These are phyloP conservation scores for Rugonectria rugulosa DNA, from an alignment of 2,329 filamentous ascomycete genomes.

Conservation along the genomic window DNA sequence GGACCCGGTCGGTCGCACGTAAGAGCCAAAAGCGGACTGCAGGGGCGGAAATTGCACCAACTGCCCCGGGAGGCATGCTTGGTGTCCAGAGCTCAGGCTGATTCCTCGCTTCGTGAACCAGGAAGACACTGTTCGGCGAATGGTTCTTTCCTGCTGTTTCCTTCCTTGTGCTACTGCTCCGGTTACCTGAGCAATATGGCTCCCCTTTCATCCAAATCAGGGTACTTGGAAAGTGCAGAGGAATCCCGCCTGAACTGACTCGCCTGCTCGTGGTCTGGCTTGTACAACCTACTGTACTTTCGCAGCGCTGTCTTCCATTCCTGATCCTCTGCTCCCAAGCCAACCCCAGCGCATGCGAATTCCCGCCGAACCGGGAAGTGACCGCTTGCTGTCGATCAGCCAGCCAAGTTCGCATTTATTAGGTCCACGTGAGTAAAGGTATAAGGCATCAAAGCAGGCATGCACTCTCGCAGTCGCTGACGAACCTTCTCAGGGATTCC, in stretches of 20 bases:
- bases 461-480: conserved; percentile 7
- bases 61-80: too few species aligned
- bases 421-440: conserved; percentile 50
- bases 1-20: too few species aligned
- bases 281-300: too few species aligned
- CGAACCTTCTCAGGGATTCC: conserved; percentile 1
- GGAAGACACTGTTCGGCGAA: too few species aligned
- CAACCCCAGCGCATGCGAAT: conserved; percentile 32
- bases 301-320: conserved; percentile 24
- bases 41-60: too few species aligned
- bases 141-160: too few species aligned
- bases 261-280: neutral
- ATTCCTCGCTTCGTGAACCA: too few species aligned
- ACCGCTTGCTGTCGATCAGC: conserved; percentile 45
- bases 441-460: conserved; percentile 32
- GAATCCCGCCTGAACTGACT: neutral
- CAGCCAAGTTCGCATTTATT: conserved; percentile 45
- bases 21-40: too few species aligned
- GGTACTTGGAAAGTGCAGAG: neutral
- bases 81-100: too few species aligned
- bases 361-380: conserved; percentile 53
- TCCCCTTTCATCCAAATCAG: neutral
- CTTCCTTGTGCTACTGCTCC: neutral
- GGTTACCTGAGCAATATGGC: neutral
- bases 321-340: conserved; percentile 40